Base-by-base conservation (phyloP, 1,139 yeast genomes). In the Yamadazyma oceani region DNA sequence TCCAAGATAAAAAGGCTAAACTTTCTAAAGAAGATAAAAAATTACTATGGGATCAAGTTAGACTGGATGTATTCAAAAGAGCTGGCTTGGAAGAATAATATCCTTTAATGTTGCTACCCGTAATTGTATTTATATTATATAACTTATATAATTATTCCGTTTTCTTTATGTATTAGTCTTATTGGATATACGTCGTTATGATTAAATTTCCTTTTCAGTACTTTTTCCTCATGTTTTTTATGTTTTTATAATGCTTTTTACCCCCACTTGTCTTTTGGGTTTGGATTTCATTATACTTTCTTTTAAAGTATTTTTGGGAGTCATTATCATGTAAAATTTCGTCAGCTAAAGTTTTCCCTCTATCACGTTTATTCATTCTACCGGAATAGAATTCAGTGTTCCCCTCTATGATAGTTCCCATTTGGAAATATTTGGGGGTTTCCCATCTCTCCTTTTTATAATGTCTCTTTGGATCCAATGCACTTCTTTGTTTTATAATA, bases 401-500 rank as follows among this genome's bases (percentile, higher is more conserved):
- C 32, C 90, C 94, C 52, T 85, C 94, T 15, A 90, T 62, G 26
- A 92, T 78, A 0, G 97, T 89, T 10, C 98, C 98, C 55, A 86
- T 77, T 46, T 90, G 94, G 60, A 92, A 89, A 48, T 72, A 79
- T 54, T 86, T 88, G 15, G 96, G 95, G 5, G 78, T 71, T 39
- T 74, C 75, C 84, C 95, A 86, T 45, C 81, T 83, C 41, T 85
- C 94, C 60, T 87, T 87, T 63, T 86, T 88, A 64, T 92, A 92
- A 63, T 89, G 96, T 53, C 97, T 78, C 62, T 92, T 92, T 4
- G 97, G 97, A 57, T 92, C 98, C 46, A 92, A 73, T 14, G 92
- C 96, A 45, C 85, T 82, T 62, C 98, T 80, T 68, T 90, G 87
- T 54, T 87, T 83, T 41, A 92, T 71, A 23, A 92, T 66, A 55